A percentile compares a stretch with the other conserved stretches of the same genome.
phyloP scores from a whole-genome alignment of 1,284 basidiomycete species.

The Cerioporus squamosus region DNA sequence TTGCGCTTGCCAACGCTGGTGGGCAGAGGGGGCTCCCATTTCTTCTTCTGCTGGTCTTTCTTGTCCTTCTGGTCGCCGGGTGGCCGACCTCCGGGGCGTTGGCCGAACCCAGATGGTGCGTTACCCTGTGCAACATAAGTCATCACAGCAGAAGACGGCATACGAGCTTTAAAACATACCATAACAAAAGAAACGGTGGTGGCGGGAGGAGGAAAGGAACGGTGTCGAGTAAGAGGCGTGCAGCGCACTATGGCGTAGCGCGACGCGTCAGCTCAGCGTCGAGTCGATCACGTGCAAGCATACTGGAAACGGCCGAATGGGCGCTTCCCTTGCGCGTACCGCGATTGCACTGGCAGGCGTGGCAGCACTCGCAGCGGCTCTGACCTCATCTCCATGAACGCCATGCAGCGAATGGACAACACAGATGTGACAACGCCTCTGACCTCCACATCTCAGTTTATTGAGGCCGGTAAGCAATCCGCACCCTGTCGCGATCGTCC shows the following conservation, averaged over 20 bases:
- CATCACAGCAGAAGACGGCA: background rate
- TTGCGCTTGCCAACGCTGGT: conserved; percentile 98
- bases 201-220: conserved; percentile 12
- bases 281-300: conserved; percentile 18
- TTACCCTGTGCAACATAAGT: conserved; percentile 63
- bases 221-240: conserved; percentile 36
- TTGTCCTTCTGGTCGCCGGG: conserved; percentile 60
- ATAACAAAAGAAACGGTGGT: conserved; percentile 21
- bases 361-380: background rate
- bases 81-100: conserved; percentile 39
- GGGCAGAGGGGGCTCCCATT: conserved; percentile 99
- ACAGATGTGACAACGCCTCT: conserved; percentile 47
- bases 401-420: conserved; percentile 34
- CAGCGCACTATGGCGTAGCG: conserved; percentile 28
- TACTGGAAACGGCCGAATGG: conserved; percentile 7
- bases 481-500: background rate
- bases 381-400: background rate
- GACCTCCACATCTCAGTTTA: conserved; percentile 71
- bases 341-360: background rate
- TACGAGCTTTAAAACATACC: conserved; percentile 15
- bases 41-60: conserved; percentile 87
- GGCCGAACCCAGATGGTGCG: conserved; percentile 70
- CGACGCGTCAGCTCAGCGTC: conserved; percentile 64
- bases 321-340: conserved; percentile 12
- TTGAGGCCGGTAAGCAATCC: conserved; percentile 62